Base-by-base conservation (phyloP, 495 filamentous ascomycete species). In the Baudoinia panamericana region DNA sequence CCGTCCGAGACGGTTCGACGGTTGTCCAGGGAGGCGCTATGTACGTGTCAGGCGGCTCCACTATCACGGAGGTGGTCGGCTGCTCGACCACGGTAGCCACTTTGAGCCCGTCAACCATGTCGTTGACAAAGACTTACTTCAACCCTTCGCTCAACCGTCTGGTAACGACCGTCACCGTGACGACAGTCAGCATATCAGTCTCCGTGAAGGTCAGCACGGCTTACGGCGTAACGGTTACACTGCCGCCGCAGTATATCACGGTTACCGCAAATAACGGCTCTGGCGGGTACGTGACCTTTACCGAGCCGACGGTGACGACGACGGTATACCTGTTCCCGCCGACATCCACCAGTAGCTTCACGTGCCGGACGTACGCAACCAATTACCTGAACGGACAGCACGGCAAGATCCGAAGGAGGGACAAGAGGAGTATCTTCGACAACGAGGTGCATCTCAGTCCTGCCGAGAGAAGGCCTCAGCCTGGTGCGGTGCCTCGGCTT, bases 341-440 rank as follows among this genome's bases (percentile, higher is more conserved):
- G 4, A 34, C 15, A 5, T 36, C 24, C 9, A 44, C 20, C 26
- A 27, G 19, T n/a, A 44, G 25, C 19, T 52, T 52, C 27, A 42
- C 43, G 2, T 52, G 49, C 36, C 27, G 44, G 25, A 52, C 49
- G 13, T 39, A 34, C 18, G 34, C 38, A 9, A 47, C 49, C 16
- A 52, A 52, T 30, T 52, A 51, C 33, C 30, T 51, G 19, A 51
- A 51, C 18, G 42, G 42, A 2, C 5, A 7, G 33, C n/a, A 35
- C 19, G 39, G 30, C 7, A 37, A 26, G 18, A 23, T 37, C 3
- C n/a, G n/a, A n/a, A 35, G 30, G 34, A 38, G 25, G 35, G 28
- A 27, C 13, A 48, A 49, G 41, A 12, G 45, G 22, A 45, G 40
- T 25, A 24, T 53, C 18, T 41, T 43, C n/a, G 43, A 47, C 32